phyloP scores from a whole-genome alignment of 176 grass and related monocot species.

The Paspalum notatum region DNA sequence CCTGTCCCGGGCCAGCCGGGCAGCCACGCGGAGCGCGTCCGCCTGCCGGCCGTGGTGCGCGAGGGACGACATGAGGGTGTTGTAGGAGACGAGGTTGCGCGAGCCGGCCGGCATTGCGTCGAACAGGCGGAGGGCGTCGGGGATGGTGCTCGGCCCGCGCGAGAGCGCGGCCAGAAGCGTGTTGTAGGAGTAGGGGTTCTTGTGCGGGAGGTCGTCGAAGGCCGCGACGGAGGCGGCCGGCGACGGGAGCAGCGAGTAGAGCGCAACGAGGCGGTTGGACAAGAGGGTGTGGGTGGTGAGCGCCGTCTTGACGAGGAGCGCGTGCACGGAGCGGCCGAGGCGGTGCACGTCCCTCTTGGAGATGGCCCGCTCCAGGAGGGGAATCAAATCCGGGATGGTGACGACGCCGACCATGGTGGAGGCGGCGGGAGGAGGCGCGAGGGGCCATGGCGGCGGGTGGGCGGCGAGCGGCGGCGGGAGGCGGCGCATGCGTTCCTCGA shows the following conservation, averaged over 20 bases:
- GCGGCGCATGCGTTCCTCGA: constrained; percentile 36
- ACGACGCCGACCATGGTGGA: not conserved
- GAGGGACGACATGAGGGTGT: constrained; percentile 65
- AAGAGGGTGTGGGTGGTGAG: constrained; percentile 63
- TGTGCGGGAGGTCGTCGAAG: constrained; percentile 54
- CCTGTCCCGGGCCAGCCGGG: constrained; percentile 46
- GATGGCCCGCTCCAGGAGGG: constrained; percentile 48
- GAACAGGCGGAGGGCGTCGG: constrained; percentile 48
- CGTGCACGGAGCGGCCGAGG: constrained; percentile 44
- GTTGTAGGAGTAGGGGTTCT: constrained; percentile 68
- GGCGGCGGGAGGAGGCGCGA: not conserved
- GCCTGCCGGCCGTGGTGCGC: constrained; percentile 31
- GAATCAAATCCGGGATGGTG: constrained; percentile 28
- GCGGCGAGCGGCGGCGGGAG: constrained; percentile 1
- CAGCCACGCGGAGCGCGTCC: constrained; percentile 42
- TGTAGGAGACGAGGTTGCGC: constrained; percentile 63
- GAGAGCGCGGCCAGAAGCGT: constrained; percentile 47
- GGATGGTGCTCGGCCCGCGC: constrained; percentile 3
- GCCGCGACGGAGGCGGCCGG: constrained; percentile 25
- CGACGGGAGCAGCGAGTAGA: constrained; percentile 41
- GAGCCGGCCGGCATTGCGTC: constrained; percentile 41
- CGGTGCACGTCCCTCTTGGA: constrained; percentile 37
- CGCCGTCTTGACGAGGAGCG: constrained; percentile 61
- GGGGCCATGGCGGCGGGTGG: constrained; percentile 30
- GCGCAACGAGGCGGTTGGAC: constrained; percentile 68